Base-by-base conservation (phyloP, 371 early-diverging fungal genomes). In the Vairimorpha ceranae region DNA sequence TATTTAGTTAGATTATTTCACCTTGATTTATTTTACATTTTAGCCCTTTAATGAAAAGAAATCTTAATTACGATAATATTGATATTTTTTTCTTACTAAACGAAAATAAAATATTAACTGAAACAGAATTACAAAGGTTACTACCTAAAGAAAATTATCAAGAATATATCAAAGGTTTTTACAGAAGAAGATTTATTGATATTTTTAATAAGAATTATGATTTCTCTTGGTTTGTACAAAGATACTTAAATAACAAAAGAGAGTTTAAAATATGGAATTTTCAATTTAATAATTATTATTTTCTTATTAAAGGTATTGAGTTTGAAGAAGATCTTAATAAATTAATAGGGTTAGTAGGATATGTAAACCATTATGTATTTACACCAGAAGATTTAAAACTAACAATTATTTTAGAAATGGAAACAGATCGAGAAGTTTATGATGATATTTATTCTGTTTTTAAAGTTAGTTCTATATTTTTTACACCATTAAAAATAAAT, bases 51-150 rank as follows among this genome's bases (percentile, higher is more conserved):
- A 21, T 27, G 56, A 54, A 54, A 25, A 54, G 29, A 54, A 15
- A 8, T 54, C 48, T 48, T 3, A 54, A 8, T 6, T 27, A 54
- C 29, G 69, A 68, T 23, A 68, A 58, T 15, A 56, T 68, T 56
- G 69, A 68, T 45, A 68, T 68, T 38, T 68, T 68, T 27, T 68
- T 68, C 27, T 29, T 68, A 38, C 29, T 68, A 41, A 68, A 68
- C 32, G 58, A 68, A 27, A 54, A 54, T 15, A 68, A 38, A 58
- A 54, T 68, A 35, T 4, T 68, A 1, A 68, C 69, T 19, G 23
- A 56, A 68, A 25, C 23, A 14, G 69, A 68, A 36, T 23, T 68
- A 25, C n/a, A n/a, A 15, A 58, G 27, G 14, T 23, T 68, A 56
- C 36, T 68, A 1, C 69, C 69, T 25, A 58, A 23, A 43, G 58